A percentile compares a stretch with the other conserved stretches of the same genome.
These are phyloP conservation scores for Dryas alaskensis DNA, from an alignment of 306 rosid genomes.

Conservation along the genomic window DNA sequence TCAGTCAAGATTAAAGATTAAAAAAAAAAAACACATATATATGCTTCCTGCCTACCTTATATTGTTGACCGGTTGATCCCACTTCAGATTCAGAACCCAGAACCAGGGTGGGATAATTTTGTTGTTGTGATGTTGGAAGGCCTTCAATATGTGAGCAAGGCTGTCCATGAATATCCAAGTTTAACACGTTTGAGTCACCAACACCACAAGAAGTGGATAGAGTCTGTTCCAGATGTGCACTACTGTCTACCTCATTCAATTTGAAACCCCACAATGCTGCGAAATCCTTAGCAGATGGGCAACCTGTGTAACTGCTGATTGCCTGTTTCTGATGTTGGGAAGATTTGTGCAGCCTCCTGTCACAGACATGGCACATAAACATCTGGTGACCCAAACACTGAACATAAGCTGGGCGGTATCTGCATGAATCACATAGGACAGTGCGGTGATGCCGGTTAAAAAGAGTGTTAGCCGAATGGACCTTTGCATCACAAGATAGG, in stretches of 20 bases:
- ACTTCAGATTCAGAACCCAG: slow-evolving; percentile 23
- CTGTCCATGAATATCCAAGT: slow-evolving; percentile 27
- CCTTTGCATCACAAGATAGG: slow-evolving; percentile 83
- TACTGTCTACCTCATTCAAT: slow-evolving; percentile 42
- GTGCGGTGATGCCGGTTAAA: slow-evolving; percentile 63
- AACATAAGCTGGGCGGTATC: slow-evolving; percentile 45
- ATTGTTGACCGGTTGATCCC: slow-evolving; percentile 43
- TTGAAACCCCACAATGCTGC: slow-evolving; percentile 74
- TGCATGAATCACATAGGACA: slow-evolving; percentile 62
- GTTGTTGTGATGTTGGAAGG: slow-evolving; percentile 8
- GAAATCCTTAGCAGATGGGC: slow-evolving; percentile 76
- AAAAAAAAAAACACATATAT: neutral
- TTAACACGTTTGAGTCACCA: slow-evolving; percentile 31
- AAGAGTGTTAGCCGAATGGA: slow-evolving; percentile 78
- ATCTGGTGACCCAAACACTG: slow-evolving; percentile 63
- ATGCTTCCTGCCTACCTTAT: slow-evolving; percentile 43
- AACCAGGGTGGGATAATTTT: slow-evolving; percentile 12
- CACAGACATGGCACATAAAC: slow-evolving; percentile 65
- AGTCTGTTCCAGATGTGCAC: slow-evolving; percentile 30
- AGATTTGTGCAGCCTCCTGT: slow-evolving; percentile 45
- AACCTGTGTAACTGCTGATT: slow-evolving; percentile 62
- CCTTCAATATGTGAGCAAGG: slow-evolving; percentile 14
- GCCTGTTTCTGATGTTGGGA: slow-evolving; percentile 49
- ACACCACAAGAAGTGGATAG: slow-evolving; percentile 45
- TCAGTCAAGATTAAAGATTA: neutral